Conservation (phyloP, 495 filamentous ascomycete genomes). For the Penicillium lividum region DNA sequence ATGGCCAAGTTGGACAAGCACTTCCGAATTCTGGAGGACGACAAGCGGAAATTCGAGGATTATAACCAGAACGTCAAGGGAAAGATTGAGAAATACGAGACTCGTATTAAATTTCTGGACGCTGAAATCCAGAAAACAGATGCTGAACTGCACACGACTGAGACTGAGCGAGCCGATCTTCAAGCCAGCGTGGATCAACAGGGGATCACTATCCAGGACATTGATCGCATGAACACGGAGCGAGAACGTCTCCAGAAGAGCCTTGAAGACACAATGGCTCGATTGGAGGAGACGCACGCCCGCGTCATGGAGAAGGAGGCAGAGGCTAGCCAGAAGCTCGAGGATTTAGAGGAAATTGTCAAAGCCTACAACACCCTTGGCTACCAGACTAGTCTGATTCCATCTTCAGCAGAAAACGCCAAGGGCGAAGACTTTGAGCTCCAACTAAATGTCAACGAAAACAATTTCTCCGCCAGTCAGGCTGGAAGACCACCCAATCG, state of each 20-base stretch:
- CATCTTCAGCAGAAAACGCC: slow-evolving; percentile 78
- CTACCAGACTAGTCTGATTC: slow-evolving; percentile 90
- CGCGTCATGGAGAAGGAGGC: slow-evolving; percentile 80
- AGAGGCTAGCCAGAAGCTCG: slow-evolving; percentile 78
- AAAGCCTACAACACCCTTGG: slow-evolving; percentile 90
- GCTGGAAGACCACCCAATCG: slow-evolving; percentile 56
- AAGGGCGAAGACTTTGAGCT: slow-evolving; percentile 84
- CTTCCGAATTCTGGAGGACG: slow-evolving; percentile 84
- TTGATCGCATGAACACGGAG: slow-evolving; percentile 97
- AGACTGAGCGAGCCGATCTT: slow-evolving; percentile 75
- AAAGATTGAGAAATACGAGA: slow-evolving; percentile 81
- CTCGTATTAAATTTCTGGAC: slow-evolving; percentile 70
- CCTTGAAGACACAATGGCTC: slow-evolving; percentile 68
- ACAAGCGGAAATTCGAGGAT: slow-evolving; percentile 87
- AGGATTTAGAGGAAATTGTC: slow-evolving; percentile 82
- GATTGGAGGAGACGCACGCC: slow-evolving; percentile 79
- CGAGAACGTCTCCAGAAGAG: slow-evolving; percentile 86
- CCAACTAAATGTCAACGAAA: slow-evolving; percentile 69
- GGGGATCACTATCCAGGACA: slow-evolving; percentile 93
- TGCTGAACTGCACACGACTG: slow-evolving; percentile 71
- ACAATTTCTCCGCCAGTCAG: slow-evolving; percentile 75
- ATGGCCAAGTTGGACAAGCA: slow-evolving; percentile 78
- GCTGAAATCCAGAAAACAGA: slow-evolving; percentile 79
- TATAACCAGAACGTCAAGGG: slow-evolving; percentile 80
- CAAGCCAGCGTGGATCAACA: slow-evolving; percentile 86